Conservation (phyloP, 345 rosid species). For the Brassica rapa region DNA sequence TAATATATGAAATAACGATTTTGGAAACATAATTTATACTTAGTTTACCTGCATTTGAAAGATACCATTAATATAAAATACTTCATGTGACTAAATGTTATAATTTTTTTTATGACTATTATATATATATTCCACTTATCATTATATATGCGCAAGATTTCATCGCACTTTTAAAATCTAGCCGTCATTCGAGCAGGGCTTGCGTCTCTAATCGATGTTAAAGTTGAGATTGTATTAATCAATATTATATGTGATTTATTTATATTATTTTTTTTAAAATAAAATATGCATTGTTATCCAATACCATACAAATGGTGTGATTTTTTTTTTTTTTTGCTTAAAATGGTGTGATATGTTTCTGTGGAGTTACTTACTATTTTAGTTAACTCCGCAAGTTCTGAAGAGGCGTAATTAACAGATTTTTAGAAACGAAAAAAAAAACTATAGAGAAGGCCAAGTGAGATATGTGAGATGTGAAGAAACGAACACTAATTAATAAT, state of each 20-base stretch:
- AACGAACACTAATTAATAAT: not conserved
- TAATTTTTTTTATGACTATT: too few species aligned
- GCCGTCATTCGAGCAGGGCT: not conserved
- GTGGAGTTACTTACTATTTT: not conserved
- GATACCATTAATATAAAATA: not conserved
- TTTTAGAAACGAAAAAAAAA: not conserved
- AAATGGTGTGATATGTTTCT: not conserved
- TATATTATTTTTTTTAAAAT: not conserved
- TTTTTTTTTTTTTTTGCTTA: too few species aligned
- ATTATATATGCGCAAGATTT: not conserved
- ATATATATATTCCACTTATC: not conserved
- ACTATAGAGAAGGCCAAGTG: not conserved
- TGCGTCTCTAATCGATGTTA: not conserved
- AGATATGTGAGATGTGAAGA: slow-evolving; percentile 6
- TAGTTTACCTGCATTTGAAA: not conserved
- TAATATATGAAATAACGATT: not conserved
- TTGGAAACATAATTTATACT: not conserved
- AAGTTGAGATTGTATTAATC: not conserved
- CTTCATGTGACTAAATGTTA: not conserved
- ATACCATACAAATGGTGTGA: not conserved
- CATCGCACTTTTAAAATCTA: not conserved
- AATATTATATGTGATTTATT: not conserved
- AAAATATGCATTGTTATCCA: not conserved
- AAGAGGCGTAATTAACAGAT: slow-evolving; percentile 8
- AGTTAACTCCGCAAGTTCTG: not conserved